phyloP scores from a whole-genome alignment of 306 rosid genomes.

The Canavalia ensiformis region DNA sequence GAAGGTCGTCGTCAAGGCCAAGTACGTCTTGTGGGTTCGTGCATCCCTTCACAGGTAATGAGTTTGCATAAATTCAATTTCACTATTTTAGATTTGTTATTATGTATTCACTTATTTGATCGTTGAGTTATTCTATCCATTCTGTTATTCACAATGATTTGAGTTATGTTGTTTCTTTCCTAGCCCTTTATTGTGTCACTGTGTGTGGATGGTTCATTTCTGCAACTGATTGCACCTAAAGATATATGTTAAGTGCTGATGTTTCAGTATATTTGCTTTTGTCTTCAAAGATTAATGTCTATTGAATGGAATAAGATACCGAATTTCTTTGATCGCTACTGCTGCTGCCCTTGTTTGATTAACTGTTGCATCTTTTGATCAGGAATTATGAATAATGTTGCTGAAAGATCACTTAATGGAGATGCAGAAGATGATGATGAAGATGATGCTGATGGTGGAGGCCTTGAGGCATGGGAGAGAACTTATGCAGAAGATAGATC shows the following conservation, averaged over 20 bases:
- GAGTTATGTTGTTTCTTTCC: conserved; percentile 11
- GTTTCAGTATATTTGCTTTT: conserved; percentile 11
- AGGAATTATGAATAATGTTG: conserved; percentile 73
- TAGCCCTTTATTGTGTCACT: not conserved
- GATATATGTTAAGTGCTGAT: conserved; percentile 5
- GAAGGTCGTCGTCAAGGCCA: too few relatives aligned
- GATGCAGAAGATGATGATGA: conserved; percentile 83
- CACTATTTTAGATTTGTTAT: too few relatives aligned
- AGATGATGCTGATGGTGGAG: conserved; percentile 72
- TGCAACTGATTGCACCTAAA: conserved; percentile 7
- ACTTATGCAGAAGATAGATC: conserved; percentile 95
- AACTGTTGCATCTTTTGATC: conserved; percentile 37
- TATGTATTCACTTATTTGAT: too few relatives aligned
- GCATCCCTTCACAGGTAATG: too few relatives aligned
- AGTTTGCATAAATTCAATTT: too few relatives aligned
- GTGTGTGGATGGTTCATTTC: not conserved
- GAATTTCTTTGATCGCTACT: conserved; percentile 24
- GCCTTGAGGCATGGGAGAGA: conserved; percentile 90
- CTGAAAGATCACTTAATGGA: conserved; percentile 62
- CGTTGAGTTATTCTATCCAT: too few relatives aligned
- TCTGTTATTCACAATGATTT: not conserved
- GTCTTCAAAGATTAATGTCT: not conserved
- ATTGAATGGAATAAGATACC: conserved; percentile 34
- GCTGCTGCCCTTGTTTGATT: conserved; percentile 28
- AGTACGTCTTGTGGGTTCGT: too few relatives aligned